A percentile compares a stretch with the other conserved stretches of the same genome.
Conservation (phyloP, 345 rosid species). For the Crucihimalaya himalaica region DNA sequence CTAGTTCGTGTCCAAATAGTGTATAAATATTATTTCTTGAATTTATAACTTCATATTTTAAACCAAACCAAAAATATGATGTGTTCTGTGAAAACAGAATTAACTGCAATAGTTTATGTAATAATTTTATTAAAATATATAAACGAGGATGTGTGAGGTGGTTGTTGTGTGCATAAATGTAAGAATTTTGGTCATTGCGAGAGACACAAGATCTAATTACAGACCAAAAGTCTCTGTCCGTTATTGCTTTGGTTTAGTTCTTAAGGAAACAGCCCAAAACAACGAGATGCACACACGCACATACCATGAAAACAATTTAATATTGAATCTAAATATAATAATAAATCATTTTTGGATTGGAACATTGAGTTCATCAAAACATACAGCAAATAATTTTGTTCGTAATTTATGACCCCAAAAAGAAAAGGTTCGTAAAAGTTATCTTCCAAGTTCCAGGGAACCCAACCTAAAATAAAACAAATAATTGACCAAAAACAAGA, state of each 20-base stretch:
- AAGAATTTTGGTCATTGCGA: conserved; percentile 30
- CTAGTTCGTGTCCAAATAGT: not conserved
- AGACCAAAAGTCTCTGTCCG: conserved; percentile 37
- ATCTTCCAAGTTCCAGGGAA: not conserved
- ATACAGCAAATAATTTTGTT: not conserved
- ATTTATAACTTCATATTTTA: not conserved
- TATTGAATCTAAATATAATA: not conserved
- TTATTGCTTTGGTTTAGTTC: conserved; percentile 33
- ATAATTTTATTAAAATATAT: not conserved
- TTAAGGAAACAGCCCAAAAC: conserved; percentile 29
- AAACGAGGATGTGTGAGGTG: conserved; percentile 18
- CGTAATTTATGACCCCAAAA: not conserved
- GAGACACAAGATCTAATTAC: conserved; percentile 38
- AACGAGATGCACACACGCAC: conserved; percentile 13
- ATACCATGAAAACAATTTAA: not conserved
- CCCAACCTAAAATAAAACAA: not conserved
- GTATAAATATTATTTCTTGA: not conserved
- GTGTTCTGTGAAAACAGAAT: not conserved
- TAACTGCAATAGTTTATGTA: not conserved
- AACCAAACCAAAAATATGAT: not conserved
- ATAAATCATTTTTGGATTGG: not conserved
- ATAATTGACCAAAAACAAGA: not conserved
- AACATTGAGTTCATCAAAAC: not conserved
- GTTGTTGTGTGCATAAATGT: conserved; percentile 21
- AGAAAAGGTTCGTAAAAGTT: not conserved